phyloP scores from a whole-genome alignment of 1,284 basidiomycete species.

The Heterobasidion occidentale region DNA sequence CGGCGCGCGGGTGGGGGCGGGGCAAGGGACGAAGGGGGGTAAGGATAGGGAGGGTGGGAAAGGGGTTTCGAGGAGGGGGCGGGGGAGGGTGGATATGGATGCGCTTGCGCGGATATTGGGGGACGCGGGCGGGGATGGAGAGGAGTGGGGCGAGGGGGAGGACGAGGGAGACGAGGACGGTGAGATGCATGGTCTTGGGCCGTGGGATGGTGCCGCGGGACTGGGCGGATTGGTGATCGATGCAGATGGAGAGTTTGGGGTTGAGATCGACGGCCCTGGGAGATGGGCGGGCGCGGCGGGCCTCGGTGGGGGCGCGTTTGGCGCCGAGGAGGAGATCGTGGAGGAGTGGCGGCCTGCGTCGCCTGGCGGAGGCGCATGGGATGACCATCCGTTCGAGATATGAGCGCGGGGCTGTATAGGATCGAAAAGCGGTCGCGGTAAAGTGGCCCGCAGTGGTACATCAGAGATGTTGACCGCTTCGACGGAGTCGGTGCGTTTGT shows the following conservation, averaged over 20 bases:
- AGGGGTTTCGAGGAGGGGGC: constrained; percentile 11
- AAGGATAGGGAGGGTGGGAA: too few relatives aligned
- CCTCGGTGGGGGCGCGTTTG: constrained; percentile 9
- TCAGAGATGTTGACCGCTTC: too few relatives aligned
- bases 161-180: constrained; percentile 7
- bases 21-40: too few relatives aligned
- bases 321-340: constrained; percentile 18
- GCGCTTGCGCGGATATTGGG: constrained; percentile 23
- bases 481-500: too few relatives aligned
- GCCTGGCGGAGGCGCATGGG: constrained; percentile 19
- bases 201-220: background rate
- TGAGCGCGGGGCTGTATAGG: background rate
- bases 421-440: too few relatives aligned
- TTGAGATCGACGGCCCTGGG: background rate
- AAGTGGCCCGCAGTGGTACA: too few relatives aligned
- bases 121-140: constrained; percentile 4
- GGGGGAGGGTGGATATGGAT: background rate
- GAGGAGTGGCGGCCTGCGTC: constrained; percentile 31
- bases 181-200: background rate
- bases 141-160: constrained; percentile 1
- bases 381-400: constrained; percentile 9
- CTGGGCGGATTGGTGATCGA: background rate
- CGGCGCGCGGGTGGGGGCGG: too few relatives aligned
- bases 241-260: background rate
- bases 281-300: constrained; percentile 6